A percentile compares a stretch with the other conserved stretches of the same genome.
Evolutionary conservation across 1,284 basidiomycete species (phyloP).

Genomic region (Ceratobasidium theobromae): DNA sequence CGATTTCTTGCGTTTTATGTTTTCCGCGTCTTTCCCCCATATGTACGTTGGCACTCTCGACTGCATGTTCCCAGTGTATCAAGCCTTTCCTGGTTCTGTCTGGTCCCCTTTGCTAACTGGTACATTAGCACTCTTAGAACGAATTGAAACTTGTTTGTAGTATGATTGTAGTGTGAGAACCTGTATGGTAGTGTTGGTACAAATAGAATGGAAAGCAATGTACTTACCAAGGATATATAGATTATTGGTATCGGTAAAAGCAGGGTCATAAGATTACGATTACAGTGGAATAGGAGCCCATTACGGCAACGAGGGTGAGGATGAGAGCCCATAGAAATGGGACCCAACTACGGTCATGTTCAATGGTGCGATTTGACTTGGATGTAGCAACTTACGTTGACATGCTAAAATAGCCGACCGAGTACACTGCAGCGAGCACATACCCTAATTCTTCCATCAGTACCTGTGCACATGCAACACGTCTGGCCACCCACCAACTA

Average conservation of each 20-base stretch:
- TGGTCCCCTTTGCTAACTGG: not conserved
- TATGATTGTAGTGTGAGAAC: not conserved
- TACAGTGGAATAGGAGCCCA: constrained; percentile 36
- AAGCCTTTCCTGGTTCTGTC: constrained; percentile 2
- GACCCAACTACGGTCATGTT: constrained; percentile 32
- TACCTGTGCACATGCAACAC: not conserved
- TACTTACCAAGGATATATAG: not conserved
- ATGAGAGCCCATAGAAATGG: constrained; percentile 35
- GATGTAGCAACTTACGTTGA: constrained; percentile 43
- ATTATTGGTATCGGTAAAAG: not conserved
- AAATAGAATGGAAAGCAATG: not conserved
- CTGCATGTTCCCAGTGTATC: constrained; percentile 19
- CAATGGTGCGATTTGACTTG: not conserved
- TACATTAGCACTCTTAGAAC: constrained; percentile 10
- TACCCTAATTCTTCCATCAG: constrained; percentile 40
- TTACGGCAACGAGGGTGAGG: constrained; percentile 33
- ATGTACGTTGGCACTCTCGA: not conserved
- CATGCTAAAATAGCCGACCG: constrained; percentile 48
- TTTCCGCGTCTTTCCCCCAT: not conserved
- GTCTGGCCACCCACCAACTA: constrained; percentile 38
- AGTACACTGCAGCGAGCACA: constrained; percentile 47
- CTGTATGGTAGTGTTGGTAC: not conserved
- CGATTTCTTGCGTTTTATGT: not conserved
- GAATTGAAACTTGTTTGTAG: constrained; percentile 17
- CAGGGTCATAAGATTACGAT: constrained; percentile 30